Evolutionary conservation across 2,329 filamentous ascomycete genomes (phyloP).

Genomic region (Leptographium galeiforme): DNA sequence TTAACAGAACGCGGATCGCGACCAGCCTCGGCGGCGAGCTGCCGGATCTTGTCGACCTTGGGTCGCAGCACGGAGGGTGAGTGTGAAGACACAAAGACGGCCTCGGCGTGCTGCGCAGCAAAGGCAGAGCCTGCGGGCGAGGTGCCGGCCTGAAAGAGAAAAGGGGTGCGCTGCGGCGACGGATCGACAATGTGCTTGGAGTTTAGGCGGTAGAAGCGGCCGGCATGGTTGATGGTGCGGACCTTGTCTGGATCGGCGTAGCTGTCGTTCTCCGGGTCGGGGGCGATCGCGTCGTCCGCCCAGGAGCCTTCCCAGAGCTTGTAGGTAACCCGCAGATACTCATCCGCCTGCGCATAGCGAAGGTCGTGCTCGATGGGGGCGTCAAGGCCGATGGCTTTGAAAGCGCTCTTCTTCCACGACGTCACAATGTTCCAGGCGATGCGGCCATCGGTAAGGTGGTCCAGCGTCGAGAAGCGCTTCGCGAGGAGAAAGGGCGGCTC

Average conservation of each 20-base stretch:
- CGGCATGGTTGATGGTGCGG: slow-evolving; percentile 8
- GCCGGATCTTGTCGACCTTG: slow-evolving; percentile 7
- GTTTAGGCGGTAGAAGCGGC: neutral
- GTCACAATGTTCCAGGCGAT: slow-evolving; percentile 14
- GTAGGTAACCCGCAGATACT: slow-evolving; percentile 12
- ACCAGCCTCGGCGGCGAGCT: slow-evolving; percentile 5
- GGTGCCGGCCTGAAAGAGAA: slow-evolving; percentile 14
- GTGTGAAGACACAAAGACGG: slow-evolving; percentile 10
- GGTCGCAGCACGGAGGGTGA: slow-evolving; percentile 5
- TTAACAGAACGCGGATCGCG: slow-evolving; percentile 10
- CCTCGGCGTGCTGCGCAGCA: slow-evolving; percentile 13
- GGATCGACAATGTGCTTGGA: slow-evolving; percentile 8
- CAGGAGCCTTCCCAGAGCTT: slow-evolving; percentile 11
- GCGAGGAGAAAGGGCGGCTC: slow-evolving; percentile 9
- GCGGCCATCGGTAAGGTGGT: slow-evolving; percentile 10
- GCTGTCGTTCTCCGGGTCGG: slow-evolving; percentile 1
- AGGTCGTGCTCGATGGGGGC: slow-evolving; percentile 11
- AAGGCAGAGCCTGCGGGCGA: slow-evolving; percentile 12
- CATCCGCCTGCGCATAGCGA: slow-evolving; percentile 13
- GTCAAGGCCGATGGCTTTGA: slow-evolving; percentile 9
- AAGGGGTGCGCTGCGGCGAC: slow-evolving; percentile 10
- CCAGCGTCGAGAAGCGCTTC: slow-evolving; percentile 9
- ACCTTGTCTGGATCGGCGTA: slow-evolving; percentile 7
- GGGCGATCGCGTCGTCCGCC: slow-evolving; percentile 8
- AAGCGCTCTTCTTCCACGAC: slow-evolving; percentile 10